Base-by-base conservation (phyloP, 805 yeast genomes). In the Candida sithepensis region DNA sequence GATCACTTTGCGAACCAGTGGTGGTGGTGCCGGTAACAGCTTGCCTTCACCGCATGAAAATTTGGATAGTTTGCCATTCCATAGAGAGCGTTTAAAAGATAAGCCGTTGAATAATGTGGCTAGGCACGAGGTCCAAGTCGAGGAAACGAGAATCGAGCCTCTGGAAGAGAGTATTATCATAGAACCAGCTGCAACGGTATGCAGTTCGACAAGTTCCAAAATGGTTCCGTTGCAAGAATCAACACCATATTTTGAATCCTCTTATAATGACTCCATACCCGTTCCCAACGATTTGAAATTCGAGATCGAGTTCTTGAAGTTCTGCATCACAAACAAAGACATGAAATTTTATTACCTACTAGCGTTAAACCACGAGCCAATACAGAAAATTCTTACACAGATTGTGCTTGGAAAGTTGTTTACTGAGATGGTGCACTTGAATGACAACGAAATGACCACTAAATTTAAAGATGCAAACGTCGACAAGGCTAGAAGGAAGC, bases 291-390 rank as follows among this genome's bases (percentile, higher is more conserved):
- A 46, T 6, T 10, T 46, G 18, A 44, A 34, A 28, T 48, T 43
- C 14, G 57, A 49, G 18, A 38, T 59, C 4, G 50, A 54, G 21
- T 32, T 67, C 2, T 43, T 64, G 4, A 50, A 50, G 36, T 61
- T 62, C 57, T 54, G 63, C 16, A 44, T 56, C 4, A 28, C 39
- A 6, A 51, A 50, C 21, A 26, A 39, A 0, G 32, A 44, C n/a
- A 7, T 19, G 2, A 52, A 45, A 26, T 52, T 67, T 21, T 53
- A 54, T 14, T 46, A 57, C 10, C 45, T 50, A n/a, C 44, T 50
- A 7, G 51, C 58, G 0, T 56, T 42, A 24, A 21, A 50, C 10
- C 50, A 60, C 16, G 22, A 40, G 1, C 36, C 22, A 2, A 37
- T 66, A 1, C 36, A 47, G 1, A 20, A 43, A 2, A 45, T 56